phyloP scores from a whole-genome alignment of 2,329 filamentous ascomycete genomes.

The Arthroderma uncinatum region DNA sequence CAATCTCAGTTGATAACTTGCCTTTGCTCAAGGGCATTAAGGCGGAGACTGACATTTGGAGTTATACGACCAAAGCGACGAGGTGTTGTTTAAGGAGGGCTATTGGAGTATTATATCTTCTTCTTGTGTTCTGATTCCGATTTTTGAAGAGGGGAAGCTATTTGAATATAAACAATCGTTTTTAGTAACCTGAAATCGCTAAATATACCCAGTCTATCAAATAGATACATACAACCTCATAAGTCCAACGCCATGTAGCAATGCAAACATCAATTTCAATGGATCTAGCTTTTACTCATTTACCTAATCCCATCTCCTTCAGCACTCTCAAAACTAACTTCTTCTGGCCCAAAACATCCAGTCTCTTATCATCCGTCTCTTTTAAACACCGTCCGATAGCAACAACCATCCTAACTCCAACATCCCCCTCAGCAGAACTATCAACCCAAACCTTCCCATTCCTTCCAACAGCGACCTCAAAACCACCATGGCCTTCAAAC shows the following conservation, averaged over 20 bases:
- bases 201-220: not conserved
- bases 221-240: not conserved
- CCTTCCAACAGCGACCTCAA: slow-evolving; percentile 85
- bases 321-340: slow-evolving; percentile 36
- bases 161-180: not conserved
- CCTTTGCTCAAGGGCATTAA: too few species aligned
- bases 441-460: slow-evolving; percentile 92
- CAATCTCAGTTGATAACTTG: too few species aligned
- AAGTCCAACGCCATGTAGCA: not conserved
- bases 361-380: slow-evolving; percentile 57
- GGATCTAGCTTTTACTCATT: not conserved
- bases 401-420: slow-evolving; percentile 54
- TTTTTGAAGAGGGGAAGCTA: not conserved
- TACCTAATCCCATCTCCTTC: slow-evolving; percentile 26
- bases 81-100: too few species aligned
- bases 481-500: slow-evolving; percentile 49
- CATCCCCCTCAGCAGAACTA: slow-evolving; percentile 49
- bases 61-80: too few species aligned
- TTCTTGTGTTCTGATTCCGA: not conserved
- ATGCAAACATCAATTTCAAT: not conserved
- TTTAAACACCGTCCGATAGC: slow-evolving; percentile 67
- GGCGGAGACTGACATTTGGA: too few species aligned
- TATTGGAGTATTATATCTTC: too few species aligned
- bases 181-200: not conserved
- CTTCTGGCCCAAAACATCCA: slow-evolving; percentile 35